Conservation (phyloP, 345 rosid species). For the Mercurialis annua region DNA sequence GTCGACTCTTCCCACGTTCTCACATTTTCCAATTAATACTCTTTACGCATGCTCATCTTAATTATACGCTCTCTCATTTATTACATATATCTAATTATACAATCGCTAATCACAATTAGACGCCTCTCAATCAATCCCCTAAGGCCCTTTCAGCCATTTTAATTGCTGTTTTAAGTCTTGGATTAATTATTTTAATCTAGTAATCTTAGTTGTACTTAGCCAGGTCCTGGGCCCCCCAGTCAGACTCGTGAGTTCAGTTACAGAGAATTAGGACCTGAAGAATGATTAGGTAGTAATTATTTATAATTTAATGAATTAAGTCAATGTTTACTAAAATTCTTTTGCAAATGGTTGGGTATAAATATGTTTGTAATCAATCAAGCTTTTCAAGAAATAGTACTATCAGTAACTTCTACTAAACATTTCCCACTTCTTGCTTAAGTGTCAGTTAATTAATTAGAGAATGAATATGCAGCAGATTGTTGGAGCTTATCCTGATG, state of each 20-base stretch:
- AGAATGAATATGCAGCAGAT: slow-evolving; percentile 31
- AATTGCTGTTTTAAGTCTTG: slow-evolving; percentile 20
- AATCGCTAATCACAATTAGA: slow-evolving; percentile 17
- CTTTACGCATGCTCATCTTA: slow-evolving; percentile 16
- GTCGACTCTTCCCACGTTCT: slow-evolving; percentile 44
- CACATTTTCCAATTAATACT: slow-evolving; percentile 15
- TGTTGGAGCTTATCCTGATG: slow-evolving; percentile 39
- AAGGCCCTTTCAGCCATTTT: slow-evolving; percentile 15
- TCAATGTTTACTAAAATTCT: slow-evolving; percentile 37
- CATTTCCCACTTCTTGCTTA: slow-evolving; percentile 8
- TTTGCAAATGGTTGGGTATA: slow-evolving; percentile 24
- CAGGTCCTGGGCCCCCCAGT: slow-evolving; percentile 43
- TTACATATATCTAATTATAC: neutral
- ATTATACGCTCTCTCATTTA: neutral
- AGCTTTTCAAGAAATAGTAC: slow-evolving; percentile 12
- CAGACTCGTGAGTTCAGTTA: slow-evolving; percentile 45
- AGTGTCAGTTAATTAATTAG: neutral
- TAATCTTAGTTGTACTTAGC: slow-evolving; percentile 51
- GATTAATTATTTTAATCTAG: slow-evolving; percentile 34
- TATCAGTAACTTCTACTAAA: neutral
- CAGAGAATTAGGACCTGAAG: slow-evolving; percentile 34
- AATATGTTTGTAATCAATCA: slow-evolving; percentile 20
- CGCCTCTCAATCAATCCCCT: slow-evolving; percentile 25
- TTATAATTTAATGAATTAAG: slow-evolving; percentile 30
- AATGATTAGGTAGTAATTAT: slow-evolving; percentile 31